phyloP scores from a whole-genome alignment of 2,329 filamentous ascomycete species.

The Whalleya microplaca region DNA sequence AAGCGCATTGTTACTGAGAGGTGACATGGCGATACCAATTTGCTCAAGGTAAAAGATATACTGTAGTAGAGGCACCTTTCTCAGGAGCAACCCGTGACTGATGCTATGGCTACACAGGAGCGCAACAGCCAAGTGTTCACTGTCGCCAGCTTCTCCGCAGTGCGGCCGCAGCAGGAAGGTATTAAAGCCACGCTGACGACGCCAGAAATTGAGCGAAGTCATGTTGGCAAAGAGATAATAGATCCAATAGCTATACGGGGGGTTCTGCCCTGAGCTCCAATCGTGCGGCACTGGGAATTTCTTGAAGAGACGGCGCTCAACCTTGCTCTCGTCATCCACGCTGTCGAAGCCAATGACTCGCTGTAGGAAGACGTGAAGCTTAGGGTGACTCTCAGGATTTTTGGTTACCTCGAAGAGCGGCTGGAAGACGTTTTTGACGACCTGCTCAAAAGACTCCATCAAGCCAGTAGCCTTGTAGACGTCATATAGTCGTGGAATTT shows the following conservation, averaged over 20 bases:
- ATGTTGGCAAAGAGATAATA: slow-evolving; percentile 97
- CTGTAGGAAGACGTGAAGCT: slow-evolving; percentile 92
- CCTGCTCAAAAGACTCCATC: slow-evolving; percentile 88
- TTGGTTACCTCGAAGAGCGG: slow-evolving; percentile 94
- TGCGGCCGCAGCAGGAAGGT: slow-evolving; percentile 92
- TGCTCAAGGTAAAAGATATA: slow-evolving; percentile 98
- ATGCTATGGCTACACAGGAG: slow-evolving; percentile 95
- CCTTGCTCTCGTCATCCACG: slow-evolving; percentile 97
- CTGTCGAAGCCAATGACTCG: slow-evolving; percentile 96
- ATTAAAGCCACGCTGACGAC: slow-evolving; percentile 90
- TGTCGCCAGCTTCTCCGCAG: slow-evolving; percentile 95
- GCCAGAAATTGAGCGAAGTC: slow-evolving; percentile 87
- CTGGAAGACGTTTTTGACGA: slow-evolving; percentile 89
- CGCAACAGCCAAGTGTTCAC: slow-evolving; percentile 91
- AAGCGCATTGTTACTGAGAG: slow-evolving; percentile 93
- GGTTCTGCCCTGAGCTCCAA: slow-evolving; percentile 93
- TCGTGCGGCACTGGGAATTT: slow-evolving; percentile 91
- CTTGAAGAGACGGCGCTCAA: slow-evolving; percentile 88
- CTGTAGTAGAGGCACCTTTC: slow-evolving; percentile 92
- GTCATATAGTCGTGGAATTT: slow-evolving; percentile 91
- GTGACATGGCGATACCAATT: slow-evolving; percentile 99
- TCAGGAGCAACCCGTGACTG: slow-evolving; percentile 87
- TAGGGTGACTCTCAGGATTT: slow-evolving; percentile 83
- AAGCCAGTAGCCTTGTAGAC: slow-evolving; percentile 89
- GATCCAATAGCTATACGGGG: slow-evolving; percentile 98